Evolutionary conservation across 1,284 basidiomycete genomes (phyloP), one percentile per base, ranked within the genome.

Genomic region (Apiotrichum domesticum): DNA sequence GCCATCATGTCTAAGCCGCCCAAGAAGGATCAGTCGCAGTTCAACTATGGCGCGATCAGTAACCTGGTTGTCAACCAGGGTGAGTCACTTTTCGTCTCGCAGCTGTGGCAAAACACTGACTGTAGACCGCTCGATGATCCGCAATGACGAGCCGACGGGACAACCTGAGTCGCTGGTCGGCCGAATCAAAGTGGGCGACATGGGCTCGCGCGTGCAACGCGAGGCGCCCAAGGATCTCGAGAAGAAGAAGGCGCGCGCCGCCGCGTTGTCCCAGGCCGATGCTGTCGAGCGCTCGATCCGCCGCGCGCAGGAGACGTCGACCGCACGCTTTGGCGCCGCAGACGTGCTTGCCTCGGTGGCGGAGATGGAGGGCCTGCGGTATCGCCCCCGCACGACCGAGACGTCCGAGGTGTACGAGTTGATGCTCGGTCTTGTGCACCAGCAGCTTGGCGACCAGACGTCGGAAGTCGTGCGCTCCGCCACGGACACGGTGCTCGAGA

Each of bases 381-480:
- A 98, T 74, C 84, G 89, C 37, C 96, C 96, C 6, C 81, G 90
- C 39, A 98, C 96, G 3, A 85, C 88, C 4, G 95, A 98, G 78
- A 98, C 94, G 21, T 81, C 91, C 14, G 88, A 96, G 66, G 88
- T 94, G 3, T 99, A 97, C 79, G 90, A 97, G 73, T 84, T 97
- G 63, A 87, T 99, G 60, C 81, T 98, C 13, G 85, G 87, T 9
- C 79, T 85, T 41, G 87, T 97, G 0, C 90, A 96, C 72, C 82
- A 82, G 10, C 79, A 84, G 3, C 82, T 98, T 9, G 95, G 95
- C 1, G 96, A 98, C 77, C 93, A 96, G 72, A 90, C 93, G 0
- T 90, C 93, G 70, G 95, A 98, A 63, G 87, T 98, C 65, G 86
- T 99, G 51, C 87, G 95, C 32, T 92, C 88, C 62, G 96, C 96